Percentiles rank a stretch among this genome's conserved stretches.
Conservation (phyloP, 495 filamentous ascomycete genomes). For the Physcia stellaris region DNA sequence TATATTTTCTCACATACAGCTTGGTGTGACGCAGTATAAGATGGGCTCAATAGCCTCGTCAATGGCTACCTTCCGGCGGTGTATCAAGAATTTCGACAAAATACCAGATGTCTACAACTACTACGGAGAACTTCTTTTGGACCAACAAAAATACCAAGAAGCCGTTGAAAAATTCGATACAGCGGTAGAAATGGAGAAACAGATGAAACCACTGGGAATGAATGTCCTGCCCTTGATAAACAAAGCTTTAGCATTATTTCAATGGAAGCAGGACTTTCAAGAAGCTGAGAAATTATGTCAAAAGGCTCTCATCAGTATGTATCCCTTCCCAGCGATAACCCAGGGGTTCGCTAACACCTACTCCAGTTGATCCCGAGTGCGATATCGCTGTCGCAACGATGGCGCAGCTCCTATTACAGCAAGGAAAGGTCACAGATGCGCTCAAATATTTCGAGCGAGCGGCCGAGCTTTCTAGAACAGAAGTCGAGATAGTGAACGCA, state of each 20-base stretch:
- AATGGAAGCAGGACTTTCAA: conserved; percentile 91
- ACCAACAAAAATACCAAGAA: conserved; percentile 89
- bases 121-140: conserved; percentile 94
- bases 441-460: conserved; percentile 96
- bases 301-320: conserved; percentile 92
- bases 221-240: conserved; percentile 97
- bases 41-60: conserved; percentile 96
- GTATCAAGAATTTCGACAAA: conserved; percentile 95
- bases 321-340: background rate
- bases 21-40: conserved; percentile 99
- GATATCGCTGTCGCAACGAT: conserved; percentile 98
- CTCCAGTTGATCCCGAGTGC: conserved; percentile 93
- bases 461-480: conserved; percentile 87
- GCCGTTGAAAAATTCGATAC: conserved; percentile 98
- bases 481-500: conserved; percentile 90
- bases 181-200: conserved; percentile 94
- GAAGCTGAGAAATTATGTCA: conserved; percentile 95
- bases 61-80: conserved; percentile 94
- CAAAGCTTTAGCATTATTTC: conserved; percentile 92
- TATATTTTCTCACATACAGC: conserved; percentile 99
- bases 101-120: conserved; percentile 99
- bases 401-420: conserved; percentile 95
- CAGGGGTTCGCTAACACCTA: background rate
- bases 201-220: conserved; percentile 82
- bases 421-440: conserved; percentile 90